phyloP scores from a whole-genome alignment of 2,329 filamentous ascomycete species.

The Venturia nashicola region DNA sequence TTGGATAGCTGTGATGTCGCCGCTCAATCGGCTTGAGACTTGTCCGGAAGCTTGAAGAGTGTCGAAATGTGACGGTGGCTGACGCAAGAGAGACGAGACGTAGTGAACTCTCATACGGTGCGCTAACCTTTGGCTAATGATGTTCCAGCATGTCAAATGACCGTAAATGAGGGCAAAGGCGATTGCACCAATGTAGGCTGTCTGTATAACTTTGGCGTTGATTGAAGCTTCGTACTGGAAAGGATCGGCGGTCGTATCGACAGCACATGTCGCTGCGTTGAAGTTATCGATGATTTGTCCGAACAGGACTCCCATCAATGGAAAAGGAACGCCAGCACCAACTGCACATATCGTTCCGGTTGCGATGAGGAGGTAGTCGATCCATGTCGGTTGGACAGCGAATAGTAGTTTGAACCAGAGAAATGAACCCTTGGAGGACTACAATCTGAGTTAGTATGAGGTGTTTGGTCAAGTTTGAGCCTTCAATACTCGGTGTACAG shows the following conservation, averaged over 20 bases:
- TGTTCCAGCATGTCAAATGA: conserved; percentile 51
- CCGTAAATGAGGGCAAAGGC: conserved; percentile 52
- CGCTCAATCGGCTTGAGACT: conserved; percentile 17
- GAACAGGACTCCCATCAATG: conserved; percentile 52
- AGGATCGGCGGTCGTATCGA: conserved; percentile 15
- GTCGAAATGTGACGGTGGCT: conserved; percentile 54
- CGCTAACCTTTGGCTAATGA: conserved; percentile 51
- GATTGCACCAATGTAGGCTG: conserved; percentile 53
- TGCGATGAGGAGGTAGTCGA: conserved; percentile 22
- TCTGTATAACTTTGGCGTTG: conserved; percentile 44
- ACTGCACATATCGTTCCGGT: conserved; percentile 35
- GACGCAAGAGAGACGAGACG: conserved; percentile 43
- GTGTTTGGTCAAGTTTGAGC: not conserved
- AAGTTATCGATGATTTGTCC: conserved; percentile 51
- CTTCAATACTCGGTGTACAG: not conserved
- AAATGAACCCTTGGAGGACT: not conserved
- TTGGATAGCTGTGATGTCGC: conserved; percentile 37
- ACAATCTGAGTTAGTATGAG: not conserved
- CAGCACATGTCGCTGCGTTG: conserved; percentile 42
- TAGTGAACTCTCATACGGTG: conserved; percentile 51
- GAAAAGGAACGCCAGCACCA: conserved; percentile 48
- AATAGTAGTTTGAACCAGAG: conserved; percentile 7
- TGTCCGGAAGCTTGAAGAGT: conserved; percentile 23
- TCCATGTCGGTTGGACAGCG: conserved; percentile 9
- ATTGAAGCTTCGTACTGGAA: conserved; percentile 29